Evolutionary conservation across 2,329 filamentous ascomycete genomes (phyloP), one percentile per base, ranked within the genome.

Genomic region (Xylariaceae sp.): DNA sequence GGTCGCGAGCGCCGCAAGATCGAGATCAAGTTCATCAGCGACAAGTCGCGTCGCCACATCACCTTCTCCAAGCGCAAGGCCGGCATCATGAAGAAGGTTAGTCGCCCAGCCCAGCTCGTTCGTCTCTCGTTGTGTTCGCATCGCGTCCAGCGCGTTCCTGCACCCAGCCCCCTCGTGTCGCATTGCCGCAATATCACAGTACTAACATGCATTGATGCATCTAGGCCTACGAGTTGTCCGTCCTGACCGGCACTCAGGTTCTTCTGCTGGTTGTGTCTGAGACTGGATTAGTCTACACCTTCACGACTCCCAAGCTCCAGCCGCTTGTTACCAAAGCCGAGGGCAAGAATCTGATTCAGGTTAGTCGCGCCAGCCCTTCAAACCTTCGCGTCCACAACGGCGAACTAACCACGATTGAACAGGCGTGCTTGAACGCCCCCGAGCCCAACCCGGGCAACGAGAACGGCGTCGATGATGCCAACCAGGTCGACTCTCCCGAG

Each of bases 61-160:
- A 97, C 94, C 67, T 97, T 99, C 74, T 97, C 93, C 64, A 99
- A 99, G 86, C 90, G 94, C 73, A 99, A 99, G 81, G 94, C 94
- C 51, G 94, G 94, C 66, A 97, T 99, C 75, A 97, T 99, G 94
- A 97, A 99, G 83, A 97, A 97, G 91, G 94, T 97, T 72, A 63
- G 86, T 80, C 54, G 42, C 45, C 53, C 5, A 41, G 17, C 16
- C 17, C 42, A 34, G 34, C 40, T 42, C n/a, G 22, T 45, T 33
- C 43, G 18, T 31, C 17, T 49, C 33, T 22, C 16, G 49, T 55
- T 58, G 55, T 51, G 55, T 59, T 47, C 12, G 18, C 52, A 53
- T 56, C 60, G 58, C 51, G 48, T 51, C 34, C 6, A 42, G 54
- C 58, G 50, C 54, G 46, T 56, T 45, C 40, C 43, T 51, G 45